These are phyloP conservation scores for Haberlea rhodopensis DNA, from an alignment of 257 asterid species.

Conservation along the genomic window DNA sequence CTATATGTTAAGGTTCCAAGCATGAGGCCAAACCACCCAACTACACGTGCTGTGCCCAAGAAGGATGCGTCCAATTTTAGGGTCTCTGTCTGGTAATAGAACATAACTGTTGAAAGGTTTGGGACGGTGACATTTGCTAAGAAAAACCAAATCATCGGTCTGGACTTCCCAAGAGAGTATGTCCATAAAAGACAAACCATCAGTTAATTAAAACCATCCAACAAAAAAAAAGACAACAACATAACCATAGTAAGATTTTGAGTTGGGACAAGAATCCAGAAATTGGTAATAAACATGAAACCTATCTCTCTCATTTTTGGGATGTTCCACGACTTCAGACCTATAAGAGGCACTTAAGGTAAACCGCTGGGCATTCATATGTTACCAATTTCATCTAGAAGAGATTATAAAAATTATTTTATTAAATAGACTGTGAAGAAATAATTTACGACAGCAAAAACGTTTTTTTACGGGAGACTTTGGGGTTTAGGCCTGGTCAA, in stretches of 20 bases:
- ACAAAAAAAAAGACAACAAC: constrained; percentile 10
- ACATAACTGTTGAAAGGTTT: constrained; percentile 80
- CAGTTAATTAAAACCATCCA: constrained; percentile 20
- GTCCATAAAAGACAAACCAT: constrained; percentile 26
- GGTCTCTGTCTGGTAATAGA: constrained; percentile 88
- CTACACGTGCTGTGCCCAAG: constrained; percentile 87
- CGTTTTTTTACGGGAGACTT: too few relatives aligned
- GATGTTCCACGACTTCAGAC: constrained; percentile 6
- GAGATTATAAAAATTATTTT: not conserved
- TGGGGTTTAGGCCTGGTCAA: too few relatives aligned
- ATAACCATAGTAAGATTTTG: not conserved
- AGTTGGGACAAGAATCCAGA: constrained; percentile 10
- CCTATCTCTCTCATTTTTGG: not conserved
- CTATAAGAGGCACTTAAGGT: not conserved
- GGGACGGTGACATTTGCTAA: constrained; percentile 84
- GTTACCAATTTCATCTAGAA: constrained; percentile 4
- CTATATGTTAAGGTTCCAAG: constrained; percentile 73
- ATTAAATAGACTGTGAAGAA: constrained; percentile 9
- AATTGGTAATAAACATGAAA: constrained; percentile 1
- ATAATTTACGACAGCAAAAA: not conserved
- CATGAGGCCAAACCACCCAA: constrained; percentile 95
- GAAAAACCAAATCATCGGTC: constrained; percentile 99
- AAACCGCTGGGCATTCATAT: not conserved
- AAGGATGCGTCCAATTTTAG: constrained; percentile 81
- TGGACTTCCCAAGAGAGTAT: constrained; percentile 38